Evolutionary conservation across 2,329 filamentous ascomycete genomes (phyloP).

Genomic region (Trichoderma oligosporum): DNA sequence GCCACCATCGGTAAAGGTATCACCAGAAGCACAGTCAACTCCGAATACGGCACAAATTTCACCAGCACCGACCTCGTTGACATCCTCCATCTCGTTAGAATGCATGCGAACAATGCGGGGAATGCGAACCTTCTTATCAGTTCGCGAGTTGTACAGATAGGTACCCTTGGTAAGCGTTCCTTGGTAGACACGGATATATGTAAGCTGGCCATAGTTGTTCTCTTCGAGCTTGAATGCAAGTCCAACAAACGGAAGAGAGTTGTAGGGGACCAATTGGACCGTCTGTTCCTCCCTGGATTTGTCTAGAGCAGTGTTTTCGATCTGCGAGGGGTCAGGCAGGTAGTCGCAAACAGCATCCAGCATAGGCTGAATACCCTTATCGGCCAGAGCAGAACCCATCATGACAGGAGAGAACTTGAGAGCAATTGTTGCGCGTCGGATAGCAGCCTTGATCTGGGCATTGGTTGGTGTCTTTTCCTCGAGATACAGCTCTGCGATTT

Average conservation of each 20-base stretch:
- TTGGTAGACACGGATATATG: slow-evolving; percentile 98
- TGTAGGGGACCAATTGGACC: slow-evolving; percentile 88
- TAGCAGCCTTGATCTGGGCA: slow-evolving; percentile 84
- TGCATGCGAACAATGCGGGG: slow-evolving; percentile 99
- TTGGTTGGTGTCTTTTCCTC: slow-evolving; percentile 78
- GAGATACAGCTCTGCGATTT: slow-evolving; percentile 92
- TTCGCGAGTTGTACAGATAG: slow-evolving; percentile 90
- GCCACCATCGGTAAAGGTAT: slow-evolving; percentile 93
- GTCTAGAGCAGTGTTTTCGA: slow-evolving; percentile 86
- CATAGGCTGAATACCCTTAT: slow-evolving; percentile 95
- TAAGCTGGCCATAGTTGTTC: slow-evolving; percentile 96
- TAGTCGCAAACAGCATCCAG: slow-evolving; percentile 95
- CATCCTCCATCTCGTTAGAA: slow-evolving; percentile 98
- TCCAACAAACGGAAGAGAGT: slow-evolving; percentile 88
- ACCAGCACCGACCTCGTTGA: slow-evolving; percentile 84
- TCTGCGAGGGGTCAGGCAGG: slow-evolving; percentile 85
- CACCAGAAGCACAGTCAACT: slow-evolving; percentile 94
- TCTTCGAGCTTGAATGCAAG: slow-evolving; percentile 98
- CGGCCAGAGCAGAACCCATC: slow-evolving; percentile 92
- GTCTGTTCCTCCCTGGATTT: slow-evolving; percentile 71
- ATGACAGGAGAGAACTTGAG: slow-evolving; percentile 91
- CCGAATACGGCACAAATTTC: slow-evolving; percentile 99
- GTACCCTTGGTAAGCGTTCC: slow-evolving; percentile 82
- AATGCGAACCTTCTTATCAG: slow-evolving; percentile 92
- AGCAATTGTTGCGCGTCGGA: slow-evolving; percentile 82